Percentiles rank a stretch among this genome's conserved stretches.
Conservation (phyloP, 2,329 filamentous ascomycete species). For the Aspergillus quadrilineatus region DNA sequence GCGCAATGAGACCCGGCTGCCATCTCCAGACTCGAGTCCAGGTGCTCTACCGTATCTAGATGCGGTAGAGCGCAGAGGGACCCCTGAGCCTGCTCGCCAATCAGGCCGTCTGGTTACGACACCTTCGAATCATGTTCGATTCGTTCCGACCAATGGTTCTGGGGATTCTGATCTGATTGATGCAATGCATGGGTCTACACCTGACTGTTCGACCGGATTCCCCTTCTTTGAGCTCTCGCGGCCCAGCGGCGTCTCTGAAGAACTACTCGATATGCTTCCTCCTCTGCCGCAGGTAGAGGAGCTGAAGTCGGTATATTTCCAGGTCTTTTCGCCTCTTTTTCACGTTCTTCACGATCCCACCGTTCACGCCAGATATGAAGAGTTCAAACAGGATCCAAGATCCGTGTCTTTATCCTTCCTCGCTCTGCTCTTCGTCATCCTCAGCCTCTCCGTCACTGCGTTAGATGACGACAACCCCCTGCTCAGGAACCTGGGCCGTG, state of each 20-base stretch:
- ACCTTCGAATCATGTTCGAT: slow-evolving; percentile 1
- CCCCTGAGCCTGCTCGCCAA: not conserved
- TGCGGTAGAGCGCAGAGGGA: not conserved
- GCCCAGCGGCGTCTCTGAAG: not conserved
- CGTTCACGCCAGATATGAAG: slow-evolving; percentile 25
- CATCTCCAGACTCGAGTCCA: slow-evolving; percentile 1
- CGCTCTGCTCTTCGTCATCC: slow-evolving; percentile 17
- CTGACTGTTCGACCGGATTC: not conserved
- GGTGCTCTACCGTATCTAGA: not conserved
- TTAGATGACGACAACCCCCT: slow-evolving; percentile 22
- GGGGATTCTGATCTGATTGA: not conserved
- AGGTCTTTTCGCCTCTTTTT: slow-evolving; percentile 20
- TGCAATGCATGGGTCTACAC: not conserved
- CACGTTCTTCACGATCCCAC: slow-evolving; percentile 32
- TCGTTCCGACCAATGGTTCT: not conserved
- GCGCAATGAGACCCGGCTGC: not conserved
- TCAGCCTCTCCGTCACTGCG: slow-evolving; percentile 28
- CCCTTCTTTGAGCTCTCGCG: not conserved
- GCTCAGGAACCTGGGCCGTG: slow-evolving; percentile 26
- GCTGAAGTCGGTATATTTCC: slow-evolving; percentile 16
- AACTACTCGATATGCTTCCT: slow-evolving; percentile 18
- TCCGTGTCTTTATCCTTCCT: slow-evolving; percentile 26
- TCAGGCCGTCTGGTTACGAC: slow-evolving; percentile 1
- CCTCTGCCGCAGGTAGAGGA: slow-evolving; percentile 19
- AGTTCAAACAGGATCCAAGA: slow-evolving; percentile 22